phyloP scores from a whole-genome alignment of 1,284 basidiomycete species.

The Cutaneotrichosporon mucoides region DNA sequence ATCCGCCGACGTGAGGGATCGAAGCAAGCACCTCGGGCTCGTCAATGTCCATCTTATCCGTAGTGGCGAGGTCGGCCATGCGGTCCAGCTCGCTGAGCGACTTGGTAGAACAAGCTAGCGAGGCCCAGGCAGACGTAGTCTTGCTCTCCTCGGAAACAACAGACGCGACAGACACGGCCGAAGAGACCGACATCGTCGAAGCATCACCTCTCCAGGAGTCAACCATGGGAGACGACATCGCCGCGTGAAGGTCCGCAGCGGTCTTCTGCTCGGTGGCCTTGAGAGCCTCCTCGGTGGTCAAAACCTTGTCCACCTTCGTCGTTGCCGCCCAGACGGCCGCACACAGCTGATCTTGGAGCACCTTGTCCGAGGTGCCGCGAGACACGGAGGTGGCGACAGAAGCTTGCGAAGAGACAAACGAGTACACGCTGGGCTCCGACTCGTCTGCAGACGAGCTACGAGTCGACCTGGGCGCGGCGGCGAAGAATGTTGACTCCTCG shows the following conservation, averaged over 20 bases:
- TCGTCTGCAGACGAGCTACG: constrained; percentile 23
- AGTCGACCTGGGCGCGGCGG: constrained; percentile 12
- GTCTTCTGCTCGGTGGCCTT: constrained; percentile 22
- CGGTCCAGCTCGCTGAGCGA: constrained; percentile 29
- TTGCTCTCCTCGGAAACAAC: constrained; percentile 16
- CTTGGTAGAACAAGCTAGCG: constrained; percentile 16
- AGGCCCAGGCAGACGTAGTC: constrained; percentile 16
- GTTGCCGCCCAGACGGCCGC: constrained; percentile 18
- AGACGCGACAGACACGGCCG: constrained; percentile 15
- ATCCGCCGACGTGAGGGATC: constrained; percentile 12
- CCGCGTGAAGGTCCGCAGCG: constrained; percentile 31
- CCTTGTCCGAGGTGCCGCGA: neutral
- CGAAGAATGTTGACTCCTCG: constrained; percentile 25
- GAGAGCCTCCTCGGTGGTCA: constrained; percentile 6
- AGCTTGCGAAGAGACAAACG: constrained; percentile 17
- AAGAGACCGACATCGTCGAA: constrained; percentile 15
- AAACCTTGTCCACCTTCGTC: constrained; percentile 1
- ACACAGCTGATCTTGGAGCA: constrained; percentile 4
- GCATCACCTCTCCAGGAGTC: constrained; percentile 19
- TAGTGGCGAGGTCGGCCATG: constrained; percentile 27
- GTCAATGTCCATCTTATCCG: constrained; percentile 39
- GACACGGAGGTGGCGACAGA: constrained; percentile 23
- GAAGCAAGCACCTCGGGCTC: constrained; percentile 11
- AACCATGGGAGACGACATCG: constrained; percentile 37
- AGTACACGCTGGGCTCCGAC: constrained; percentile 22